Evolutionary conservation across 306 rosid genomes (phyloP), one percentile per base, ranked within the genome.

Genomic region (Ceratonia siliqua): DNA sequence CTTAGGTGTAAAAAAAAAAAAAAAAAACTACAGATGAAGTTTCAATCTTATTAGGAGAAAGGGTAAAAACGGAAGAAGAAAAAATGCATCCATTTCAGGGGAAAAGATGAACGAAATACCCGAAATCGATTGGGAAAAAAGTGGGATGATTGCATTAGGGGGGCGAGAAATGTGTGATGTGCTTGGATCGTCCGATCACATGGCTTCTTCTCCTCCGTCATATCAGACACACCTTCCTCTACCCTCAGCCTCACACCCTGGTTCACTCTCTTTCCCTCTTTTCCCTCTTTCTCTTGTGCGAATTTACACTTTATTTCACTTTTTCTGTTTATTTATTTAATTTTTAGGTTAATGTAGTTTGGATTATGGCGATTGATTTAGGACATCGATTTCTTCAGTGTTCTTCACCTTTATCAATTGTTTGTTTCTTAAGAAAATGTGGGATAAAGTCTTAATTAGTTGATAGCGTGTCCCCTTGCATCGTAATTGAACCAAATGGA

Each of bases 141-240:
- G 12, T 21, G 38, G 57, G 54, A 22, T 39, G 52, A 12, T 21
- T 70, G 64, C 50, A 22, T 6, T 17, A 24, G 20, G 10, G 12
- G n/a, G 27, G 21, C 33, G 53, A 57, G 55, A 54, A 46, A 38
- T 62, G 69, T 54, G 64, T 7, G 45, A 42, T 39, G 71, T 70
- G 82, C 39, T 65, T 75, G 77, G 80, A 78, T 68, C 85, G 74
- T 80, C 81, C 73, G 88, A 79, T 87, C 85, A 73, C 79, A 89
- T 89, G 94, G 91, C 89, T 21, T 80, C 88, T 42, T 33, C 80
- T 69, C 64, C 83, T 73, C 74, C 90, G 30, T 72, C 86, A 2
- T 79, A 41, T 46, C 84, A 82, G 82, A 75, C 90, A 13, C 46
- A 62, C 58, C 24, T 82, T 80, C 93, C 86, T 80, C 83, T 82